A percentile compares a stretch with the other conserved stretches of the same genome.
Evolutionary conservation across 805 yeast genomes (phyloP).

Genomic region (Sungouiozyma ichnusensis): DNA sequence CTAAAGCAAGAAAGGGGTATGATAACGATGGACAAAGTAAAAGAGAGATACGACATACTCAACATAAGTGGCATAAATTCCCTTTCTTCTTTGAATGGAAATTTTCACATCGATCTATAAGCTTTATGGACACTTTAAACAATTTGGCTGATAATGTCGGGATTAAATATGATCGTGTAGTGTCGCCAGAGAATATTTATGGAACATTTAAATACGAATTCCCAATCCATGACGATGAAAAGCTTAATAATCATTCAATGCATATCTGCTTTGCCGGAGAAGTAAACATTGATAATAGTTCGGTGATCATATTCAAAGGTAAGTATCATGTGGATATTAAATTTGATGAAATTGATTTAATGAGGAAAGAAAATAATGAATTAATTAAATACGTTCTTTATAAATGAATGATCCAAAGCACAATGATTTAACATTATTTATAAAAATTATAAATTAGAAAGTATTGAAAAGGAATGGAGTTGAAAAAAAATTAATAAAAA

Average conservation of each 20-base stretch:
- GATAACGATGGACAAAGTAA: background rate
- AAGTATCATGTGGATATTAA: slow-evolving; percentile 25
- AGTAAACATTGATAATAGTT: slow-evolving; percentile 14
- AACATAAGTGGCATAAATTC: slow-evolving; percentile 16
- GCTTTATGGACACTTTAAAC: slow-evolving; percentile 9
- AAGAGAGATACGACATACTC: slow-evolving; percentile 2
- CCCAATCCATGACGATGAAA: slow-evolving; percentile 17
- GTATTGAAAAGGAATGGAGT: background rate
- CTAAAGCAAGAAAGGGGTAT: background rate
- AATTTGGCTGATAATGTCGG: slow-evolving; percentile 15
- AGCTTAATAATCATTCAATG: slow-evolving; percentile 9
- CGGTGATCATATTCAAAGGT: slow-evolving; percentile 22
- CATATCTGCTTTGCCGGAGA: slow-evolving; percentile 26
- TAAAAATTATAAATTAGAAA: slow-evolving; percentile 1
- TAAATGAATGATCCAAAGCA: slow-evolving; percentile 9
- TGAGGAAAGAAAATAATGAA: slow-evolving; percentile 20
- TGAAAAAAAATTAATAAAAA: background rate
- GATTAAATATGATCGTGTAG: slow-evolving; percentile 17
- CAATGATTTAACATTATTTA: background rate
- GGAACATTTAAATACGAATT: slow-evolving; percentile 23
- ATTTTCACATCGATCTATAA: slow-evolving; percentile 17
- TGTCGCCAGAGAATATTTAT: slow-evolving; percentile 17
- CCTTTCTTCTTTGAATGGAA: slow-evolving; percentile 21
- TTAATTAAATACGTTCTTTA: slow-evolving; percentile 21
- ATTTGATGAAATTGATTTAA: slow-evolving; percentile 21